Evolutionary conservation across 2,329 filamentous ascomycete genomes (phyloP).

Genomic region (Fusarium oligoseptatum): DNA sequence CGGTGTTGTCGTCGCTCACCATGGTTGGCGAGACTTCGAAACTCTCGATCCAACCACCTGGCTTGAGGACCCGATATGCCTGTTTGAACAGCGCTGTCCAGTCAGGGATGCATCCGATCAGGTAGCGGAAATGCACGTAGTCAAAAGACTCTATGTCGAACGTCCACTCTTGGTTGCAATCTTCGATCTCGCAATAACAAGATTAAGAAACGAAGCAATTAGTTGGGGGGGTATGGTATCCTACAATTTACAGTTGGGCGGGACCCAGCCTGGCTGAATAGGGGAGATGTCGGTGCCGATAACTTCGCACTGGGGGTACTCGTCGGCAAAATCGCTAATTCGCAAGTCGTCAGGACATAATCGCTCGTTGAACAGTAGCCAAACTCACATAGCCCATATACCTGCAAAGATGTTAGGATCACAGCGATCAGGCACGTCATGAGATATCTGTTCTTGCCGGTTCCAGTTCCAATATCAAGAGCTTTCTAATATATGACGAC

Average conservation of each 20-base stretch:
- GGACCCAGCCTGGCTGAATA: conserved; percentile 3
- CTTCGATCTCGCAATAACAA: conserved; percentile 2
- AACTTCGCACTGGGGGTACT: conserved; percentile 1
- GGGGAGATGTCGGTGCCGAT: conserved; percentile 6
- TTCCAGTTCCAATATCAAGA: neutral
- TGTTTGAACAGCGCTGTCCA: neutral
- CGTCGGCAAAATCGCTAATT: neutral
- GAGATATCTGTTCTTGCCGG: neutral
- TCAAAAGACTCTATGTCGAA: neutral
- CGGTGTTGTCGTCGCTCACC: neutral
- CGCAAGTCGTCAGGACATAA: neutral
- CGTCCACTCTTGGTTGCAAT: conserved; percentile 9
- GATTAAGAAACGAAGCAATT: too few relatives aligned
- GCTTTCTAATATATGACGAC: neutral
- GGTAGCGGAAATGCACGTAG: neutral
- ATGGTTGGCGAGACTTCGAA: neutral
- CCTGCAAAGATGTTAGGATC: neutral
- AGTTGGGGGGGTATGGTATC: neutral
- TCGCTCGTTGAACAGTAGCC: too few relatives aligned
- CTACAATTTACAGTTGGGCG: conserved; percentile 5
- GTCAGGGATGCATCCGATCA: conserved; percentile 9
- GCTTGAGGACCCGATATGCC: neutral
- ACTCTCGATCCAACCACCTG: neutral
- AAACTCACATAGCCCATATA: neutral
- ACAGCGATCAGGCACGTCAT: neutral